Evolutionary conservation across 2,329 filamentous ascomycete species (phyloP).

Genomic region (Aspergillus pseudoviridinutans): DNA sequence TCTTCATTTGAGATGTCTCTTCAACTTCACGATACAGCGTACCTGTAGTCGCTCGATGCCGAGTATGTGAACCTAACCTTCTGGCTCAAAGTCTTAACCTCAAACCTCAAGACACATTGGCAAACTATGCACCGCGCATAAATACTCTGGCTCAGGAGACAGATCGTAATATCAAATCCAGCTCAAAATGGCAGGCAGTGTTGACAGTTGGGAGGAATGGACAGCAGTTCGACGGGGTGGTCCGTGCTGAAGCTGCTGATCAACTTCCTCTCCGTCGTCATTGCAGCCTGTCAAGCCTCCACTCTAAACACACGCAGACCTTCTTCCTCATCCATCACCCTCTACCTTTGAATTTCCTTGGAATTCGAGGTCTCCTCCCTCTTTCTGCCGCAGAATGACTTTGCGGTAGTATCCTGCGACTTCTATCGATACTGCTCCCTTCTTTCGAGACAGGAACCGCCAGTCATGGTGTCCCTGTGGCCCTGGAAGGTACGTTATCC

Average conservation of each 20-base stretch:
- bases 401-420: not conserved
- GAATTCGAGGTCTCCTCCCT: not conserved
- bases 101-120: too few relatives aligned
- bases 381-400: not conserved
- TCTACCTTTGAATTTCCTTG: not conserved
- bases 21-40: too few relatives aligned
- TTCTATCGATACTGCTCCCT: not conserved
- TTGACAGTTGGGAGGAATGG: not conserved
- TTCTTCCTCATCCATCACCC: not conserved
- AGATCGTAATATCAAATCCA: too few relatives aligned
- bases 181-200: too few relatives aligned
- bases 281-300: not conserved
- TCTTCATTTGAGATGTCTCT: too few relatives aligned
- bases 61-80: too few relatives aligned
- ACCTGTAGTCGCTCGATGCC: too few relatives aligned
- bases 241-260: slow-evolving; percentile 7
- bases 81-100: too few relatives aligned
- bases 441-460: slow-evolving; percentile 1
- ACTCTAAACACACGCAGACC: not conserved
- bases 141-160: too few relatives aligned
- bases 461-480: slow-evolving; percentile 76
- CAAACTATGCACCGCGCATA: too few relatives aligned
- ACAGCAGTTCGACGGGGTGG: not conserved
- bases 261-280: not conserved
- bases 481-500: slow-evolving; percentile 66